Base-by-base conservation (phyloP, 1,284 basidiomycete species). In the Lentinula novae-zelandiae region DNA sequence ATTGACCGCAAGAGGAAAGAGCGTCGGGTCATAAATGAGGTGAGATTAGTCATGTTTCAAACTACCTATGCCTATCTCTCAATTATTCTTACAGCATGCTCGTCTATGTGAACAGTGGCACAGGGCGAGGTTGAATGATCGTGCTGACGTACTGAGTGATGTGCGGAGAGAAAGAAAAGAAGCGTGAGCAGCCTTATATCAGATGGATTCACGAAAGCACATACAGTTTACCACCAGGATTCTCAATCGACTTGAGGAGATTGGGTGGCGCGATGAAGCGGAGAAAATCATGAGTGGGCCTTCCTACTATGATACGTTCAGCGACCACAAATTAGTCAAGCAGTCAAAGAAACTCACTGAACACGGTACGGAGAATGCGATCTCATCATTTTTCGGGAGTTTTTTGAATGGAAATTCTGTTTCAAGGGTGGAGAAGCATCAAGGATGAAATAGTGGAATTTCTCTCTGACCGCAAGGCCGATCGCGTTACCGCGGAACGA, bases 191-290 rank as follows among this genome's bases (percentile, higher is more conserved):
- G 1, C 31, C n/a, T 1, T 38, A 17, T 15, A 8, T 57, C n/a
- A 15, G 13, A 42, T 42, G 40, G 6, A 7, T 13, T 9, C n/a
- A 10, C 38, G 8, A 44, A 12, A 5, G n/a, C 36, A 15, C 6
- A 36, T 22, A 27, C 27, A 3, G 13, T 42, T 40, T 40, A 44
- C 15, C 10, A 6, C 8, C 22, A 58, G 57, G n/a, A 58, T 53
- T 22, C 40, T 58, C 7, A 12, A 2, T 42, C 49, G 49, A 15
- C 57, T 58, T 15, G 48, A 36, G 13, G 50, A 39, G 5, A 52
- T 58, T 52, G 57, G 57, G 1, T 58, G 57, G 57, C 49, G 20
- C 49, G 57, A 34, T n/a, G 57, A 58, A 34, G 57, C 57, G 1
- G 38, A 44, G 49, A 51, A 15, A 9, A 44, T 58, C 3, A 52